Evolutionary conservation across 805 yeast species (phyloP).

Genomic region (Cyberlindnera nakhonratchasimensis): DNA sequence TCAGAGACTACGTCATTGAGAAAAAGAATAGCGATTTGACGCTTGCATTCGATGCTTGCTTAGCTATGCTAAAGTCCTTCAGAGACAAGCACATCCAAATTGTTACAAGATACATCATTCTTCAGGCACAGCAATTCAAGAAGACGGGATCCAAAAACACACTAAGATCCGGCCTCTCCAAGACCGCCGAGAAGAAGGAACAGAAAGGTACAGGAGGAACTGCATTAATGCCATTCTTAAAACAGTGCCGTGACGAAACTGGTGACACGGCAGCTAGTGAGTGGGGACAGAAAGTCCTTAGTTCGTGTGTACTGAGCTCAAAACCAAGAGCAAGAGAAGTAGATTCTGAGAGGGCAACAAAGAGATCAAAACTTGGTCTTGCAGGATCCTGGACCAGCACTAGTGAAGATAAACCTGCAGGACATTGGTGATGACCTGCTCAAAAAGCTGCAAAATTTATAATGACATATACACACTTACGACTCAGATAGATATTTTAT

Average conservation of each 20-base stretch:
- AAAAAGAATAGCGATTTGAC: constrained; percentile 53
- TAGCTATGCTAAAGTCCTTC: constrained; percentile 83
- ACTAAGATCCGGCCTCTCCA: constrained; percentile 58
- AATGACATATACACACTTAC: too few species aligned
- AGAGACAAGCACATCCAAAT: constrained; percentile 93
- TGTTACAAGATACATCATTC: constrained; percentile 79
- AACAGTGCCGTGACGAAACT: constrained; percentile 95
- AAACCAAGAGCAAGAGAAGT: constrained; percentile 14
- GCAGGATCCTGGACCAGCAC: constrained; percentile 30
- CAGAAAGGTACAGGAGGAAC: constrained; percentile 94
- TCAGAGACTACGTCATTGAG: constrained; percentile 60
- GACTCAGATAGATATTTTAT: too few species aligned
- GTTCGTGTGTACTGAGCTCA: constrained; percentile 42
- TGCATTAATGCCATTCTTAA: constrained; percentile 81
- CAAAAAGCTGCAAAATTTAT: not conserved
- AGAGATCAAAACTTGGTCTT: constrained; percentile 31
- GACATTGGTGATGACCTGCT: constrained; percentile 38
- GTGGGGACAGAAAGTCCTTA: constrained; percentile 79
- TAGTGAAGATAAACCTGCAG: constrained; percentile 28
- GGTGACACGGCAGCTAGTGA: constrained; percentile 90
- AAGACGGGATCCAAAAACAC: constrained; percentile 55
- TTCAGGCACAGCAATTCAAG: constrained; percentile 64
- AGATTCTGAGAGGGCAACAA: constrained; percentile 16
- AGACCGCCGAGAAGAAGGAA: constrained; percentile 46
- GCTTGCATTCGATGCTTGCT: constrained; percentile 79